Conservation (phyloP, 331 rosid species). For the Quercus phellos region DNA sequence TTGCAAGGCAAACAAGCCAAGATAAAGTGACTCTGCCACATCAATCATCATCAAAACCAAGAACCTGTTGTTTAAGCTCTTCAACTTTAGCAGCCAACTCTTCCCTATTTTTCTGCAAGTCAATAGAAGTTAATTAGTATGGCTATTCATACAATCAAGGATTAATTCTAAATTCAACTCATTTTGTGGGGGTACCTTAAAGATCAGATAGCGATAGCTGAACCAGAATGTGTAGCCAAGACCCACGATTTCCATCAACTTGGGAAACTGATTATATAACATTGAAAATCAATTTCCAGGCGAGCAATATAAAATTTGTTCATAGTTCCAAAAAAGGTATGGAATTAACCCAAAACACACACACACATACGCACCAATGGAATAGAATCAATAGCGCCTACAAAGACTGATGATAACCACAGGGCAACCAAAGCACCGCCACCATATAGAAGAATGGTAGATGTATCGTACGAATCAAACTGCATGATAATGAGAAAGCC, state of each 20-base stretch:
- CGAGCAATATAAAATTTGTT: not conserved
- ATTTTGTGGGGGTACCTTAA: conserved; percentile 46
- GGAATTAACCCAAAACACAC: not conserved
- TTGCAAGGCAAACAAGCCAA: not conserved
- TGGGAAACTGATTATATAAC: conserved; percentile 54
- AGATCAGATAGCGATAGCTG: conserved; percentile 67
- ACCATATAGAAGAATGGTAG: conserved; percentile 39
- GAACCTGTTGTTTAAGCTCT: conserved; percentile 58
- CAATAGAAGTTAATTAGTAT: not conserved
- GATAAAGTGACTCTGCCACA: not conserved
- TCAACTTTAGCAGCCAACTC: conserved; percentile 61
- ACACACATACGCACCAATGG: conserved; percentile 57
- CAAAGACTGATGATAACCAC: conserved; percentile 69
- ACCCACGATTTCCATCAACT: conserved; percentile 82
- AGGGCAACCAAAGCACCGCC: conserved; percentile 40
- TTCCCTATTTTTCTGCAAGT: conserved; percentile 68
- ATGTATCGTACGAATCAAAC: conserved; percentile 50
- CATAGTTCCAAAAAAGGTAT: not conserved
- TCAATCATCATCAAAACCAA: conserved; percentile 51
- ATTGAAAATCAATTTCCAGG: not conserved
- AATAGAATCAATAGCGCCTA: conserved; percentile 77
- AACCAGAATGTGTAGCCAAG: conserved; percentile 86
- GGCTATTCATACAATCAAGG: not conserved
- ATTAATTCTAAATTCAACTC: not conserved
- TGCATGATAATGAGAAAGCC: conserved; percentile 19